These are phyloP conservation scores for Globisporangium carolinianum DNA, from an alignment of 352 stramenopile genomes.

Conservation along the genomic window DNA sequence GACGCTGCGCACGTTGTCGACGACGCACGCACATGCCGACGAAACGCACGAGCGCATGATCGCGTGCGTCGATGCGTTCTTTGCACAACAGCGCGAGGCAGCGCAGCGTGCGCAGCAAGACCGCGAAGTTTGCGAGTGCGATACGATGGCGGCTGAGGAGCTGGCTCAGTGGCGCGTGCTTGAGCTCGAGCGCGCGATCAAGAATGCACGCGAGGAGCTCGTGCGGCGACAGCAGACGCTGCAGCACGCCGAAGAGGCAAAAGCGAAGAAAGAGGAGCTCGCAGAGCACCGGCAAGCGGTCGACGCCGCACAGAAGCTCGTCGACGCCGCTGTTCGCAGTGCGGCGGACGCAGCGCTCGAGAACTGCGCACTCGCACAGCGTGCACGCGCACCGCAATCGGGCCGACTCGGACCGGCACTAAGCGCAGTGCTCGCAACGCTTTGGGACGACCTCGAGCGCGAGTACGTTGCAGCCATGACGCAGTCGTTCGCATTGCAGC, in stretches of 20 bases:
- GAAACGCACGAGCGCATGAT: slow-evolving; percentile 31
- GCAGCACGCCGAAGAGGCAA: slow-evolving; percentile 57
- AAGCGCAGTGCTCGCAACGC: slow-evolving; percentile 20
- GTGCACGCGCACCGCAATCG: slow-evolving; percentile 16
- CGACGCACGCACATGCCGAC: slow-evolving; percentile 12
- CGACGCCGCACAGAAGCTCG: slow-evolving; percentile 24
- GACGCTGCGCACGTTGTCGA: slow-evolving; percentile 28
- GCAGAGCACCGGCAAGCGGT: slow-evolving; percentile 34
- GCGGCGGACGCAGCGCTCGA: slow-evolving; percentile 19
- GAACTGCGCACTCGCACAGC: slow-evolving; percentile 9
- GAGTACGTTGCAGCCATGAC: slow-evolving; percentile 50
- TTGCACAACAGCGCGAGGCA: slow-evolving; percentile 14
- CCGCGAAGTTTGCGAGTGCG: slow-evolving; percentile 19
- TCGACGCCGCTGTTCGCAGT: slow-evolving; percentile 19
- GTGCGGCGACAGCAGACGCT: slow-evolving; percentile 25
- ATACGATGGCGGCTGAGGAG: slow-evolving; percentile 30
- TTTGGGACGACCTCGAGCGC: slow-evolving; percentile 54
- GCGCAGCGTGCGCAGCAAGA: slow-evolving; percentile 15
- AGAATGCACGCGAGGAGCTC: slow-evolving; percentile 30
- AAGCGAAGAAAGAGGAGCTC: slow-evolving; percentile 75
- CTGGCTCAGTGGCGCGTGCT: slow-evolving; percentile 25
- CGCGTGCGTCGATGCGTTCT: slow-evolving; percentile 25
- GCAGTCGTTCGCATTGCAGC: slow-evolving; percentile 28
- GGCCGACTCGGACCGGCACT: slow-evolving; percentile 27
- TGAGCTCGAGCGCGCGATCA: slow-evolving; percentile 28